Percentiles rank a stretch among this genome's conserved stretches.
Evolutionary conservation across 768 basidiomycete genomes (phyloP).

Genomic region (Hericium alpestre): DNA sequence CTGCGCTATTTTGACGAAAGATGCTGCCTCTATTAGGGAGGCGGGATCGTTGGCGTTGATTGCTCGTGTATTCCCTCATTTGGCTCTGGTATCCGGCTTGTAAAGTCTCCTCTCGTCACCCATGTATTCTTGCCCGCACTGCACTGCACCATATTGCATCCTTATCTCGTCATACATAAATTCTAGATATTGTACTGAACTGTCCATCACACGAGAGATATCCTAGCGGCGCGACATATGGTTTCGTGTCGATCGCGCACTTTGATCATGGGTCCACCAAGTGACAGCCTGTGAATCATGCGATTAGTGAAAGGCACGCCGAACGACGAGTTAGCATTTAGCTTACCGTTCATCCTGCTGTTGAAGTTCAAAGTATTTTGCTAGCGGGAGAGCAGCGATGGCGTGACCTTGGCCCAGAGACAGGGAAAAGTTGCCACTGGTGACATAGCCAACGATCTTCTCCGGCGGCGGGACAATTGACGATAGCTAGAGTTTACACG

Average conservation of each 20-base stretch:
- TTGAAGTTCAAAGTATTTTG: conserved; percentile 37
- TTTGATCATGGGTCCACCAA: conserved; percentile 40
- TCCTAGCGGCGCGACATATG: conserved; percentile 7
- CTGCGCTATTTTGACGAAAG: background rate
- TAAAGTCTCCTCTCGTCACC: background rate
- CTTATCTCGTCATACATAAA: background rate
- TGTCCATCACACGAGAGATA: background rate
- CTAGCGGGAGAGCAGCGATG: conserved; percentile 61
- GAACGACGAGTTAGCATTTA: background rate
- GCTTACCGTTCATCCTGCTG: conserved; percentile 36
- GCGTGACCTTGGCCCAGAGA: conserved; percentile 68
- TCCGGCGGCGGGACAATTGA: conserved; percentile 29
- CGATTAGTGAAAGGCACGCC: background rate
- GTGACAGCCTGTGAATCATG: conserved; percentile 4
- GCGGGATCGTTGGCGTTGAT: background rate
- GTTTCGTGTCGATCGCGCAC: conserved; percentile 48
- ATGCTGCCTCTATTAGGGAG: background rate
- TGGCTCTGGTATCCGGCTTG: background rate
- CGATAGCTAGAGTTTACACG: conserved; percentile 28
- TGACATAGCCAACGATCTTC: conserved; percentile 68
- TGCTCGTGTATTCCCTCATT: background rate
- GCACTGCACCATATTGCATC: background rate
- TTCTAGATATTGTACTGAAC: background rate
- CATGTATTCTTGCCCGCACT: background rate
- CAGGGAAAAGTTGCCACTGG: conserved; percentile 77